These are phyloP conservation scores for Porcisia deanei DNA, from an alignment of 208 protist species.

Conservation along the genomic window DNA sequence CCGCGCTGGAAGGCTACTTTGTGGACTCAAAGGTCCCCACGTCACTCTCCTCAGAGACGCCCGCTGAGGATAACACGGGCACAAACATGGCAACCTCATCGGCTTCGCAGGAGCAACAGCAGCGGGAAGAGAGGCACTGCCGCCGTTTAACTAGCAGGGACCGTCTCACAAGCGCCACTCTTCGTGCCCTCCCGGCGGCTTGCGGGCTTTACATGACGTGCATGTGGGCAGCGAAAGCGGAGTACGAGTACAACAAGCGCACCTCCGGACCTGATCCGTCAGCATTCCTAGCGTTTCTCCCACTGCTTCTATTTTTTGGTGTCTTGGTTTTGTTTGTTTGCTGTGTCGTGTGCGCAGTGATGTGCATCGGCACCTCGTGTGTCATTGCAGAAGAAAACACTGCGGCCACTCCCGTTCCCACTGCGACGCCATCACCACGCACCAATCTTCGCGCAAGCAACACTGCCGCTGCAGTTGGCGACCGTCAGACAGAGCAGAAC, in stretches of 20 bases:
- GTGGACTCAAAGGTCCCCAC: neutral
- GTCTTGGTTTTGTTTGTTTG: conserved; percentile 27
- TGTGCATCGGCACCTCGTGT: conserved; percentile 14
- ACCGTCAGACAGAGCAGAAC: neutral
- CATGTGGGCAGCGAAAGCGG: conserved; percentile 56
- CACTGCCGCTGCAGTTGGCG: neutral
- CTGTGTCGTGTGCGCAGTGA: conserved; percentile 22
- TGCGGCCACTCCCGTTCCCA: neutral
- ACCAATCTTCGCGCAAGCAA: neutral
- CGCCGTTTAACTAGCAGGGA: conserved; percentile 2
- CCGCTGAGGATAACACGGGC: neutral
- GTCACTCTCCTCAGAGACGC: neutral
- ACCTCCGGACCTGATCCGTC: conserved; percentile 35
- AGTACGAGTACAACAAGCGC: conserved; percentile 44
- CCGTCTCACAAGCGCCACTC: conserved; percentile 17
- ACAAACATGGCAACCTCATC: neutral
- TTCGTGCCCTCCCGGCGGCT: conserved; percentile 22
- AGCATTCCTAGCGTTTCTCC: conserved; percentile 40
- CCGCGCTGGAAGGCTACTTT: conserved; percentile 10
- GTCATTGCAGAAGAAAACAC: conserved; percentile 3
- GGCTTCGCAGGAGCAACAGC: neutral
- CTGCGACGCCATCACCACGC: conserved; percentile 1
- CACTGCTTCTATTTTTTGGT: conserved; percentile 37
- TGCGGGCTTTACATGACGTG: conserved; percentile 51
- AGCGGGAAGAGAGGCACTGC: neutral